These are phyloP conservation scores for Ogataea siamensis DNA, from an alignment of 805 yeast genomes.

Conservation along the genomic window DNA sequence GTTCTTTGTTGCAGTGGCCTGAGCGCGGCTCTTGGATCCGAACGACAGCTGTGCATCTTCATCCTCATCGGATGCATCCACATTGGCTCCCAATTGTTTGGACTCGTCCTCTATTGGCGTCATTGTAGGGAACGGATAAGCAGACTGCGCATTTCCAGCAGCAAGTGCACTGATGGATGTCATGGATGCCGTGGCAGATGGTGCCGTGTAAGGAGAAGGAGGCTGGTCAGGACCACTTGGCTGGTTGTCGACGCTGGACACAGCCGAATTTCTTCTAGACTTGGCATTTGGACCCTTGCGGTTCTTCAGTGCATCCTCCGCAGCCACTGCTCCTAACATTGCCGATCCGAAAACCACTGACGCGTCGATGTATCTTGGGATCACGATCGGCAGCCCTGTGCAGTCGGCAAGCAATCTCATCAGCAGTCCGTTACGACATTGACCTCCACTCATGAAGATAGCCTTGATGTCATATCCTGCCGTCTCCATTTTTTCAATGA, in stretches of 20 bases:
- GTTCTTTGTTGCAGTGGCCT: constrained; percentile 49
- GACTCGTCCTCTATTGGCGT: constrained; percentile 37
- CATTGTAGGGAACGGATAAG: constrained; percentile 51
- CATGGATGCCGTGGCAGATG: constrained; percentile 70
- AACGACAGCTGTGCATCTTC: constrained; percentile 53
- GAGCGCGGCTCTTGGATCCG: constrained; percentile 55
- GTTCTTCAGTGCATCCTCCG: constrained; percentile 53
- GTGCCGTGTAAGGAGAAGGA: constrained; percentile 76
- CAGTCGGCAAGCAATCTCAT: constrained; percentile 91
- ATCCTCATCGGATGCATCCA: constrained; percentile 33
- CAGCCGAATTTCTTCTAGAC: constrained; percentile 31
- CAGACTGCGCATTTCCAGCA: constrained; percentile 32
- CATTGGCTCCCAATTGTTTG: constrained; percentile 32
- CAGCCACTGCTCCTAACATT: constrained; percentile 90
- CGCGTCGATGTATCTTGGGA: constrained; percentile 93
- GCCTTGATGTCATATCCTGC: constrained; percentile 76
- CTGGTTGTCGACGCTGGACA: constrained; percentile 19
- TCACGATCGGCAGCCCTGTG: constrained; percentile 85
- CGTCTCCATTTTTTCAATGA: constrained; percentile 77
- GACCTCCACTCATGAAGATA: constrained; percentile 94
- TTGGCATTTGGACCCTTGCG: constrained; percentile 18
- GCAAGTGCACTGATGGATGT: constrained; percentile 55
- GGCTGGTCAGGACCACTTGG: constrained; percentile 23
- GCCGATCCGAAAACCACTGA: constrained; percentile 98
- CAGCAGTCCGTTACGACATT: constrained; percentile 85